Conservation (phyloP, 768 basidiomycete genomes). For the Podaxis carcinomalis region DNA sequence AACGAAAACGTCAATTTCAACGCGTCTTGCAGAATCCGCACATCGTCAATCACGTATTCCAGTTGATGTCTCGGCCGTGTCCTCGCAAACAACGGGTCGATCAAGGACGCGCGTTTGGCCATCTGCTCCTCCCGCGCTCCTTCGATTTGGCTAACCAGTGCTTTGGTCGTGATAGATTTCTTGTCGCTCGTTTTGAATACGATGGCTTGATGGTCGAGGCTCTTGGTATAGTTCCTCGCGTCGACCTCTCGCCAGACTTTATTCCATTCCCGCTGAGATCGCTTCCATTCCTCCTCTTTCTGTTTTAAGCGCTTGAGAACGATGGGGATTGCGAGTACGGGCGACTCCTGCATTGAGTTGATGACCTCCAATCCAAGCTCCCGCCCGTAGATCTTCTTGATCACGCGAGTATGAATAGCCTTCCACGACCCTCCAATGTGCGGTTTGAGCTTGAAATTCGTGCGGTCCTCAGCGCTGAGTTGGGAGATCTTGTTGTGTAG, state of each 20-base stretch:
- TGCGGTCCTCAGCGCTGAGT: constrained; percentile 74
- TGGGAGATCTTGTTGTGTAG: constrained; percentile 82
- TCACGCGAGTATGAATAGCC: constrained; percentile 85
- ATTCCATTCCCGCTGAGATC: constrained; percentile 97
- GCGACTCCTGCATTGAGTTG: constrained; percentile 88
- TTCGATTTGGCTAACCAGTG: constrained; percentile 82
- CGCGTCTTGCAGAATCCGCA: constrained; percentile 76
- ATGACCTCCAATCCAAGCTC: constrained; percentile 80
- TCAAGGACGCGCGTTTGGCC: constrained; percentile 61
- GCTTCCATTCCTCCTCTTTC: constrained; percentile 98
- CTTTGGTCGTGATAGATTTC: constrained; percentile 70
- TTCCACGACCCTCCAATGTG: constrained; percentile 86
- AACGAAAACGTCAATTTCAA: constrained; percentile 88
- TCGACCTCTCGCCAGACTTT: constrained; percentile 98
- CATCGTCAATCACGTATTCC: constrained; percentile 71
- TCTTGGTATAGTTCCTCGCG: constrained; percentile 89
- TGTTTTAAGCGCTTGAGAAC: constrained; percentile 86
- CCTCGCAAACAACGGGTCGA: constrained; percentile 53
- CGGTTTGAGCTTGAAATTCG: constrained; percentile 80
- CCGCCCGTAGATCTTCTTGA: constrained; percentile 96
- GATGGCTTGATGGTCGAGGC: constrained; percentile 90
- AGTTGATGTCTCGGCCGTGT: constrained; percentile 75
- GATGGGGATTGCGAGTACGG: constrained; percentile 83
- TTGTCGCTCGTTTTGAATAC: constrained; percentile 90
- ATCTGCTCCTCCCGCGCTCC: constrained; percentile 78